Conservation (phyloP, 257 asterid genomes). For the Nicotiana otophora region DNA sequence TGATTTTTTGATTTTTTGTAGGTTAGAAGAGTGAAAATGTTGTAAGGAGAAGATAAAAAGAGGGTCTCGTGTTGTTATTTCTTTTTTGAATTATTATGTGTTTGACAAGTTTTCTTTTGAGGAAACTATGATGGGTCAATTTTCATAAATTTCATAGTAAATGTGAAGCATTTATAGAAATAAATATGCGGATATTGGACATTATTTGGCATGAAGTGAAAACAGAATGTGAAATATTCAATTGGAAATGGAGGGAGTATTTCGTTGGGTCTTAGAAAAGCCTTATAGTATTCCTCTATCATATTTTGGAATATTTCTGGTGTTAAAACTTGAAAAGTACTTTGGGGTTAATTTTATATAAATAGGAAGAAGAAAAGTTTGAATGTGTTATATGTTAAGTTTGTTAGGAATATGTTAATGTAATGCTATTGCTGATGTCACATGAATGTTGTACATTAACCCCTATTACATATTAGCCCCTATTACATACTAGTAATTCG, state of each 20-base stretch:
- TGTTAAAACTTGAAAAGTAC: neutral
- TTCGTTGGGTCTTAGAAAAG: neutral
- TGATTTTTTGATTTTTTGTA: neutral
- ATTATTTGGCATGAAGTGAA: neutral
- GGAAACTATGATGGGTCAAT: neutral
- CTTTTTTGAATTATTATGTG: neutral
- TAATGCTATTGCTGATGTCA: neutral
- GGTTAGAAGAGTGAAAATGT: neutral
- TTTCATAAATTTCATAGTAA: neutral
- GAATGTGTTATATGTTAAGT: neutral
- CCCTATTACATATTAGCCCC: neutral
- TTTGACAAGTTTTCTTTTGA: neutral
- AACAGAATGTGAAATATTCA: neutral
- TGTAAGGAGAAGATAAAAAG: neutral
- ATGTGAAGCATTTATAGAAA: neutral
- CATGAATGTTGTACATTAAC: neutral
- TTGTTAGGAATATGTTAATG: neutral
- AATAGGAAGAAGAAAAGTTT: neutral
- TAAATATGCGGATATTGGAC: neutral
- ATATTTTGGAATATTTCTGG: neutral
- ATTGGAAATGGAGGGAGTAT: neutral
- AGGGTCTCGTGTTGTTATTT: neutral
- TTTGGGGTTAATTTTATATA: neutral
- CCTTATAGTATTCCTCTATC: neutral
- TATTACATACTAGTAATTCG: neutral